Conservation (phyloP, 257 asterid genomes). For the Scutellaria galericulata region DNA sequence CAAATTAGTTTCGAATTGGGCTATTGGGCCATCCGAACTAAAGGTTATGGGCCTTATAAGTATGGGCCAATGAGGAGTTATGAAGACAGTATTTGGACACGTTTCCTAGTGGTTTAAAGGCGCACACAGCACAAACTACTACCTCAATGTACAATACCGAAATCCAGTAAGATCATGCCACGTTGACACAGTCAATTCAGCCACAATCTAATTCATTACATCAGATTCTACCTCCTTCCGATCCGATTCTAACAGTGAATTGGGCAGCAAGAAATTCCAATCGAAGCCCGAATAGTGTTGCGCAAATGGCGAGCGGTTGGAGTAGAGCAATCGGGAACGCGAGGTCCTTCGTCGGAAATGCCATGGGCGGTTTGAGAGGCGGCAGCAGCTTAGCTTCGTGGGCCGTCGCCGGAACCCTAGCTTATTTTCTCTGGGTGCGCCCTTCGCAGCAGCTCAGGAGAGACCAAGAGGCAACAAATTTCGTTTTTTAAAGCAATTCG, state of each 20-base stretch:
- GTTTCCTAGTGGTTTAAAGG: neutral
- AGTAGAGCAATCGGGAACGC: conserved; percentile 63
- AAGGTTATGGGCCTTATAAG: neutral
- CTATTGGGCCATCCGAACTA: neutral
- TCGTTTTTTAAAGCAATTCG: neutral
- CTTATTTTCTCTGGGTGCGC: conserved; percentile 88
- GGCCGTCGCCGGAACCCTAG: conserved; percentile 97
- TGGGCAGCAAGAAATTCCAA: conserved; percentile 31
- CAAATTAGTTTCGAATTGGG: neutral
- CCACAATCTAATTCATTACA: neutral
- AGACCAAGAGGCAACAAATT: conserved; percentile 68
- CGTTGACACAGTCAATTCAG: neutral
- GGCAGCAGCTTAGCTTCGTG: conserved; percentile 85
- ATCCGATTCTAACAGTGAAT: conserved; percentile 28
- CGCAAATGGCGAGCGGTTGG: conserved; percentile 64
- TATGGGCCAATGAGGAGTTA: neutral
- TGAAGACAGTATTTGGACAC: neutral
- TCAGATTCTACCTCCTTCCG: conserved; percentile 8
- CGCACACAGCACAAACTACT: neutral
- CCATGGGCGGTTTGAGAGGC: conserved; percentile 91
- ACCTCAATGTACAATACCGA: neutral
- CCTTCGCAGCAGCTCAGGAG: conserved; percentile 85
- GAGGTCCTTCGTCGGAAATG: conserved; percentile 74
- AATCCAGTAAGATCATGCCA: conserved; percentile 15
- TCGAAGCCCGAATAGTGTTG: too few relatives aligned